These are phyloP conservation scores for Colletotrichum musae DNA, from an alignment of 2,329 filamentous ascomycete species.

Conservation along the genomic window DNA sequence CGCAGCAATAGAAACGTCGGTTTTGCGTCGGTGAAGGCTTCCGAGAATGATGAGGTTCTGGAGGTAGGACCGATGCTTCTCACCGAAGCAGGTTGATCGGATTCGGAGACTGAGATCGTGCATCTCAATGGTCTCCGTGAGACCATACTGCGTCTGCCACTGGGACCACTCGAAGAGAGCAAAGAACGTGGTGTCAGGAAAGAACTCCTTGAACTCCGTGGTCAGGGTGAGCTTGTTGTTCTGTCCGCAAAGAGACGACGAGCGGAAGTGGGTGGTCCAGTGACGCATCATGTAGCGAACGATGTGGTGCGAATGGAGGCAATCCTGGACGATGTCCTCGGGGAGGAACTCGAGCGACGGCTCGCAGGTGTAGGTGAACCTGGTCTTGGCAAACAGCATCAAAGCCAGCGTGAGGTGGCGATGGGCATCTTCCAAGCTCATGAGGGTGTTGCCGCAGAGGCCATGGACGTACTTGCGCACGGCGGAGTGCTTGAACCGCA, in stretches of 20 bases:
- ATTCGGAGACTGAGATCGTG: constrained; percentile 54
- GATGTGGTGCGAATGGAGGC: constrained; percentile 48
- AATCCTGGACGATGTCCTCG: constrained; percentile 46
- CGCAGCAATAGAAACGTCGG: constrained; percentile 46
- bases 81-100: constrained; percentile 52
- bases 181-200: constrained; percentile 55
- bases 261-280: constrained; percentile 55
- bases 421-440: constrained; percentile 52
- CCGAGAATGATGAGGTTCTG: constrained; percentile 56
- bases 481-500: constrained; percentile 55
- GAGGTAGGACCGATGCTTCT: constrained; percentile 52
- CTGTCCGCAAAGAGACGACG: constrained; percentile 48
- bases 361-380: constrained; percentile 44
- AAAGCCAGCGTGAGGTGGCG: constrained; percentile 51
- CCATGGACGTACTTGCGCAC: constrained; percentile 50
- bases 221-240: constrained; percentile 49
- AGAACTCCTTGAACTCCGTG: constrained; percentile 52
- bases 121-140: constrained; percentile 45
- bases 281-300: constrained; percentile 53
- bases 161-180: constrained; percentile 52
- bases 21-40: constrained; percentile 48
- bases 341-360: constrained; percentile 47
- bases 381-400: constrained; percentile 52
- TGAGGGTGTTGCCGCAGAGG: constrained; percentile 52
- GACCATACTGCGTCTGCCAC: constrained; percentile 47